These are phyloP conservation scores for Tylopilus sp. DNA, from an alignment of 1,284 basidiomycete species.

Conservation along the genomic window DNA sequence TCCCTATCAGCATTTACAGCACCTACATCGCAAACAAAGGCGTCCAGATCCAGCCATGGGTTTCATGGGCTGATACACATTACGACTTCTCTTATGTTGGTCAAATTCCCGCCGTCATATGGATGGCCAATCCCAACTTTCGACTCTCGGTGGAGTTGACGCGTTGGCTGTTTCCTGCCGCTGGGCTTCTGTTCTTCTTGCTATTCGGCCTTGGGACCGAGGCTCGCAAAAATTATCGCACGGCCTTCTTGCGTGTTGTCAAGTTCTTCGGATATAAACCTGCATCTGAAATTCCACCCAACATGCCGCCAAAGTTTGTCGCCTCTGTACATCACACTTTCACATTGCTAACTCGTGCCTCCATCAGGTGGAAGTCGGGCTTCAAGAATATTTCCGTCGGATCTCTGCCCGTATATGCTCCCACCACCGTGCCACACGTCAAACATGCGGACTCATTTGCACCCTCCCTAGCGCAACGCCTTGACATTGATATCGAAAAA, in stretches of 20 bases:
- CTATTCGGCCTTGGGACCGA: constrained; percentile 46
- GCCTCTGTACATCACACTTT: background rate
- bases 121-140: constrained; percentile 24
- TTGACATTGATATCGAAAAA: constrained; percentile 23
- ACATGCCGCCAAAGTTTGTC: constrained; percentile 17
- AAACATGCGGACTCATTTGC: background rate
- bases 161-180: constrained; percentile 41
- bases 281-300: constrained; percentile 2
- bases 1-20: constrained; percentile 36
- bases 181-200: constrained; percentile 42
- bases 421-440: constrained; percentile 4
- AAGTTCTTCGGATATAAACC: constrained; percentile 18
- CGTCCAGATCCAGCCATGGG: constrained; percentile 41
- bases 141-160: constrained; percentile 26
- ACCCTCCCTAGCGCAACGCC: background rate
- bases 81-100: constrained; percentile 40
- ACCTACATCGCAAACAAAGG: constrained; percentile 35
- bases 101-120: constrained; percentile 25
- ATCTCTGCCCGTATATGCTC: constrained; percentile 25
- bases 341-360: background rate
- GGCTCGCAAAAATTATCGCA: constrained; percentile 37
- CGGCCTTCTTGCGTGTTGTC: constrained; percentile 9
- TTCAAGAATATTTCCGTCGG: constrained; percentile 17
- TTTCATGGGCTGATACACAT: constrained; percentile 42
- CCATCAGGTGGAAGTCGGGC: constrained; percentile 10